Evolutionary conservation across 805 yeast genomes (phyloP).

Genomic region (Metschnikowia corniflorae): DNA sequence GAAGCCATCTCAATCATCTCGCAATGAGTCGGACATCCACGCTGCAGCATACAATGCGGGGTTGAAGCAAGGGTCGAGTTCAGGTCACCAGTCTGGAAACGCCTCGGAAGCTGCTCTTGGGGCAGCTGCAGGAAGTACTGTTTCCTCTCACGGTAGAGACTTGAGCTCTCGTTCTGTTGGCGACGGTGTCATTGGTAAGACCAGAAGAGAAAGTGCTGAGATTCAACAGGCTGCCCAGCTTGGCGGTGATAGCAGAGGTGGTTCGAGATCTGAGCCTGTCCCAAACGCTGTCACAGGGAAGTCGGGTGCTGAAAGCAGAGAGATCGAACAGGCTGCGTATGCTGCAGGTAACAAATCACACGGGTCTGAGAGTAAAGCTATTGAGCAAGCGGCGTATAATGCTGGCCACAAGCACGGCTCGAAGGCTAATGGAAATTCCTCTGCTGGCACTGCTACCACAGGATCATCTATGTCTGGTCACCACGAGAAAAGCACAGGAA

Average conservation of each 20-base stretch:
- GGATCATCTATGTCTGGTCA: too few relatives aligned
- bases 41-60: neutral
- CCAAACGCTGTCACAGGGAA: slow-evolving; percentile 2
- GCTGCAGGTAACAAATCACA: slow-evolving; percentile 1
- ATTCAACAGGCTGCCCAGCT: slow-evolving; percentile 13
- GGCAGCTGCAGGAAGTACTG: too few relatives aligned
- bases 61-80: neutral
- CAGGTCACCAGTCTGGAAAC: too few relatives aligned
- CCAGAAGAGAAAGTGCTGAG: slow-evolving; percentile 4
- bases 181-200: neutral
- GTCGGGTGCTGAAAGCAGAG: neutral
- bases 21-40: too few relatives aligned
- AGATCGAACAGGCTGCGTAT: slow-evolving; percentile 4
- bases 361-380: neutral
- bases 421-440: neutral
- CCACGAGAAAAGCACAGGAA: too few relatives aligned
- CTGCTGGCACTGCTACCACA: too few relatives aligned
- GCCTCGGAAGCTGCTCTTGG: too few relatives aligned
- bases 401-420: neutral
- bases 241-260: neutral
- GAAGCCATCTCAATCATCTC: too few relatives aligned
- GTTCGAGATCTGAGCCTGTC: slow-evolving; percentile 11
- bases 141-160: too few relatives aligned
- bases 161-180: neutral
- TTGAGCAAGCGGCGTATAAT: neutral